A percentile compares a stretch with the other conserved stretches of the same genome.
Conservation (phyloP, 805 yeast genomes). For the Monosporozyma siamensis region DNA sequence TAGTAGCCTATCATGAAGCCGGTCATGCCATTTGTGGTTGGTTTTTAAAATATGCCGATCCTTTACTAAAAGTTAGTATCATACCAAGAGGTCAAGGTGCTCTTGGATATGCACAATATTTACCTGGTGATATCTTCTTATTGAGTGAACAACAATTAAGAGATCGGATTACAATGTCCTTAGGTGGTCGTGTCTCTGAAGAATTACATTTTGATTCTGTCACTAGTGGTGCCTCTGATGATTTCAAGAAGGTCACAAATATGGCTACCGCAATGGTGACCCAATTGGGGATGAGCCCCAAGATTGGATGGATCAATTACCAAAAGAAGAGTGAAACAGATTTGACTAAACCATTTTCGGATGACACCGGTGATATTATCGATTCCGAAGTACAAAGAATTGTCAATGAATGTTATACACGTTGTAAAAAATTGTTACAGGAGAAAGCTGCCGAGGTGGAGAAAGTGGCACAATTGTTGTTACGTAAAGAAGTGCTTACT, state of each 20-base stretch:
- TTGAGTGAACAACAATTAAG: slow-evolving; percentile 65
- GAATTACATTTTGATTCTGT: slow-evolving; percentile 88
- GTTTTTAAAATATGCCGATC: slow-evolving; percentile 87
- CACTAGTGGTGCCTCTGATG: slow-evolving; percentile 94
- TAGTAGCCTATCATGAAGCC: slow-evolving; percentile 97
- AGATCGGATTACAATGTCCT: slow-evolving; percentile 92
- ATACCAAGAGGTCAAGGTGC: slow-evolving; percentile 97
- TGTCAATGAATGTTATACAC: slow-evolving; percentile 62
- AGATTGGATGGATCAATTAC: slow-evolving; percentile 72
- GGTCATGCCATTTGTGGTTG: slow-evolving; percentile 99
- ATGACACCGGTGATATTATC: slow-evolving; percentile 69
- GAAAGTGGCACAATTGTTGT: slow-evolving; percentile 76
- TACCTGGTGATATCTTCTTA: slow-evolving; percentile 86
- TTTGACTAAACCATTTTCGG: slow-evolving; percentile 81
- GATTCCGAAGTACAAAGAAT: slow-evolving; percentile 78
- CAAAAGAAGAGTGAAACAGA: slow-evolving; percentile 62
- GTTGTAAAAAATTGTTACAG: slow-evolving; percentile 57
- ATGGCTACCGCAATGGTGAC: slow-evolving; percentile 93
- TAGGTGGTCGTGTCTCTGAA: slow-evolving; percentile 95
- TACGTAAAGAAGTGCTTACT: slow-evolving; percentile 80
- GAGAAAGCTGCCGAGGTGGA: slow-evolving; percentile 72
- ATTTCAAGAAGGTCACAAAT: slow-evolving; percentile 88
- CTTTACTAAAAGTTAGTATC: slow-evolving; percentile 87
- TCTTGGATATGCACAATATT: slow-evolving; percentile 92
- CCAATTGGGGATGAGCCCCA: slow-evolving; percentile 80